Conservation (phyloP, 192 early-diverging fungal genomes). For the Linnemannia zychae region DNA sequence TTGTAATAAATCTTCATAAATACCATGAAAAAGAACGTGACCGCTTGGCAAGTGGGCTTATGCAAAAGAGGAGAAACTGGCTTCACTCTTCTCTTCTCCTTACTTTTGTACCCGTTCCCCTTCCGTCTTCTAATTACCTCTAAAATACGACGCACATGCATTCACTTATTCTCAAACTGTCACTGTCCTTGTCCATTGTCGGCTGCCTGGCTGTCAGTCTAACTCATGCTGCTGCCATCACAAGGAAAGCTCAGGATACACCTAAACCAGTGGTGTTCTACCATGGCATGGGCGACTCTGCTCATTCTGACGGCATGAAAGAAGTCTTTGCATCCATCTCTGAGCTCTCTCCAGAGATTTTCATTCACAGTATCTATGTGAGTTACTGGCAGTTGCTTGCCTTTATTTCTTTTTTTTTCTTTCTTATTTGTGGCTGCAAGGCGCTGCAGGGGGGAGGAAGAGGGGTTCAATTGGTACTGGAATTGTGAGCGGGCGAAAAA, state of each 20-base stretch:
- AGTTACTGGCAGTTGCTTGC: conserved; percentile 40
- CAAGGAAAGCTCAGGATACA: background rate
- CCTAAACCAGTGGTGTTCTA: conserved; percentile 76
- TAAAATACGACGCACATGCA: background rate
- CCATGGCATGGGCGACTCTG: conserved; percentile 94
- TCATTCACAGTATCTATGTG: conserved; percentile 83
- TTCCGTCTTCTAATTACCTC: background rate
- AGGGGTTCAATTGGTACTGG: background rate
- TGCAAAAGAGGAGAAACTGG: background rate
- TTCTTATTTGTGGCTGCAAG: background rate
- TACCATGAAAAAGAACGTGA: conserved; percentile 3
- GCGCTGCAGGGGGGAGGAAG: too few relatives aligned
- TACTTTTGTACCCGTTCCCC: too few relatives aligned
- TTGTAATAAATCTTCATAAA: background rate
- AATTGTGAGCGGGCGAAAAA: background rate
- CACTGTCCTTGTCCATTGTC: background rate
- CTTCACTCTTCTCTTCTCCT: too few relatives aligned
- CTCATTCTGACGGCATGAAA: conserved; percentile 80
- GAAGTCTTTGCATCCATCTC: conserved; percentile 57
- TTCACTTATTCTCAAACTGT: conserved; percentile 3
- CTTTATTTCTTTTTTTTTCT: background rate
- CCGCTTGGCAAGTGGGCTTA: background rate
- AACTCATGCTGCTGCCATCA: background rate
- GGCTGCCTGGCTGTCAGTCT: background rate
- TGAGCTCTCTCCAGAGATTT: conserved; percentile 71